These are phyloP conservation scores for Fragaria iinumae DNA, from an alignment of 306 rosid species.

Conservation along the genomic window DNA sequence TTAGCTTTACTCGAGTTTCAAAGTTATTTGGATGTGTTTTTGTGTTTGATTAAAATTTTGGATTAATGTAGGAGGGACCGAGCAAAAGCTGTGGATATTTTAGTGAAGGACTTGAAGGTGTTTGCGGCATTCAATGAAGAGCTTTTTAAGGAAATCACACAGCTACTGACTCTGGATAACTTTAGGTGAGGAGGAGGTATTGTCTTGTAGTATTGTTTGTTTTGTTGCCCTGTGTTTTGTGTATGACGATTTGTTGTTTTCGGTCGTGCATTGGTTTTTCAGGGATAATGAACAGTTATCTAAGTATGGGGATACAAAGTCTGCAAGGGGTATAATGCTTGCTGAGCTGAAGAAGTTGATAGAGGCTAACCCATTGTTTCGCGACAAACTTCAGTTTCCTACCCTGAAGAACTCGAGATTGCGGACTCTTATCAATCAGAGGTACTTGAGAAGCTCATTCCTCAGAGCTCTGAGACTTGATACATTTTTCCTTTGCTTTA, in stretches of 20 bases:
- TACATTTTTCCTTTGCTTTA: slow-evolving; percentile 10
- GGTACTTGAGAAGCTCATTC: slow-evolving; percentile 45
- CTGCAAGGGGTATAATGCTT: slow-evolving; percentile 98
- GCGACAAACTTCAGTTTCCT: slow-evolving; percentile 98
- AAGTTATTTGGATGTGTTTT: slow-evolving; percentile 13
- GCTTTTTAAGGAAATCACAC: slow-evolving; percentile 96
- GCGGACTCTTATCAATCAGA: slow-evolving; percentile 95
- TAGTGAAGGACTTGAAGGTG: slow-evolving; percentile 97
- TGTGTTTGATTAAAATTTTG: slow-evolving; percentile 16
- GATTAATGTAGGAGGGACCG: slow-evolving; percentile 77
- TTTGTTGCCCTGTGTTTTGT: slow-evolving; percentile 8
- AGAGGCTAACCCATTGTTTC: slow-evolving; percentile 98
- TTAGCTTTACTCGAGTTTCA: slow-evolving; percentile 14
- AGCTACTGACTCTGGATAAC: slow-evolving; percentile 88
- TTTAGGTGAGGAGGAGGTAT: slow-evolving; percentile 62
- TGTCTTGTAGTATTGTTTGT: slow-evolving; percentile 18
- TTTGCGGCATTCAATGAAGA: slow-evolving; percentile 96
- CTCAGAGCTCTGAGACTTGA: slow-evolving; percentile 11
- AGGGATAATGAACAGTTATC: slow-evolving; percentile 98
- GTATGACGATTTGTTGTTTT: not conserved
- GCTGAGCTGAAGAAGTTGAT: slow-evolving; percentile 93
- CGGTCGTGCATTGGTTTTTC: slow-evolving; percentile 34
- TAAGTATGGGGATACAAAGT: slow-evolving; percentile 95
- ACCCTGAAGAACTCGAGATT: slow-evolving; percentile 90
- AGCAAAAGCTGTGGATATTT: slow-evolving; percentile 87